A percentile compares a stretch with the other conserved stretches of the same genome.
Evolutionary conservation across 768 basidiomycete genomes (phyloP).

Genomic region (Hortiboletus campestris): DNA sequence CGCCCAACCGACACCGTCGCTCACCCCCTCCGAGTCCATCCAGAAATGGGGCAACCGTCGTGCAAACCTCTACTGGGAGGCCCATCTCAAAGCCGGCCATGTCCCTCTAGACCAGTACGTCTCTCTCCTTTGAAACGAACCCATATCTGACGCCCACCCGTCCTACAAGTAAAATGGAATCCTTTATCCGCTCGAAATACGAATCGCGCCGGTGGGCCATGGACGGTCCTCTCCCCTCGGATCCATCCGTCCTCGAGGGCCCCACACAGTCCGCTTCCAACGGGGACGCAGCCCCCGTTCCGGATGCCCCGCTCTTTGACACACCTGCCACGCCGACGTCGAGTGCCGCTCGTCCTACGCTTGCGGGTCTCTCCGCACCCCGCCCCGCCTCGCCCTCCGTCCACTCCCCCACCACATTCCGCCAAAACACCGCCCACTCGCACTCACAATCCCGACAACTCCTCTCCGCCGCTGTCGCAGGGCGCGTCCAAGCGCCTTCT

Average conservation of each 20-base stretch:
- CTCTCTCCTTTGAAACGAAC: too few species aligned
- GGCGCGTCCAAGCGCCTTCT: slow-evolving; percentile 15
- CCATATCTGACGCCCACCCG: background rate
- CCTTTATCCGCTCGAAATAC: slow-evolving; percentile 96
- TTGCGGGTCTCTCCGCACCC: slow-evolving; percentile 21
- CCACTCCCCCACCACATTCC: slow-evolving; percentile 22
- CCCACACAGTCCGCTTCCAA: slow-evolving; percentile 17
- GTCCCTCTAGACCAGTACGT: slow-evolving; percentile 92
- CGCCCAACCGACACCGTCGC: background rate
- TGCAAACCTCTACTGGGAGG: slow-evolving; percentile 97
- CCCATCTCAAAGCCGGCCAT: slow-evolving; percentile 89
- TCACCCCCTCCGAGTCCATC: slow-evolving; percentile 51
- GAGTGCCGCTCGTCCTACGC: background rate
- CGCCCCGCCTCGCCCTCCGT: slow-evolving; percentile 31
- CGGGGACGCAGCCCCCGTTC: background rate
- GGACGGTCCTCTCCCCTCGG: slow-evolving; percentile 80
- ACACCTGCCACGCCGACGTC: background rate
- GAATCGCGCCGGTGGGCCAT: slow-evolving; percentile 91
- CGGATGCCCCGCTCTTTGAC: slow-evolving; percentile 2
- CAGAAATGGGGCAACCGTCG: slow-evolving; percentile 93
- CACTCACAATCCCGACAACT: slow-evolving; percentile 28
- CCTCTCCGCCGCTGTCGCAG: slow-evolving; percentile 40
- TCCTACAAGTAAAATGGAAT: slow-evolving; percentile 85
- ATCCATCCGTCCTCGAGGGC: slow-evolving; percentile 76
- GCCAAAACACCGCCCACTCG: slow-evolving; percentile 12